Conservation (phyloP, 1,284 basidiomycete genomes). For the Uromyces viciae-fabae region DNA sequence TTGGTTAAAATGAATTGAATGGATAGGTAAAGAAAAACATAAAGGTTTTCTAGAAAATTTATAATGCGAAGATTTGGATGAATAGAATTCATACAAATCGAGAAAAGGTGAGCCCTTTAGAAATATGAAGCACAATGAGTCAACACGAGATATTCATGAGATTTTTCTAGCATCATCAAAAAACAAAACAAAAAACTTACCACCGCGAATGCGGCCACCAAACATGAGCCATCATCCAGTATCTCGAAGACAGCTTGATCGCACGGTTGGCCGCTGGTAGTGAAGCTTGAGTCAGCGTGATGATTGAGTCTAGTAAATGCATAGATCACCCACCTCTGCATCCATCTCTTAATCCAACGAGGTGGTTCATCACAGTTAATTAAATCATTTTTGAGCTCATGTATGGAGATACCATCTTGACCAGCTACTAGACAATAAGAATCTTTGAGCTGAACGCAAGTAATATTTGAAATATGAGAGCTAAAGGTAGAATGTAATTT, state of each 20-base stretch:
- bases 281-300: not conserved
- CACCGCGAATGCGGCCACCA: not conserved
- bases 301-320: not conserved
- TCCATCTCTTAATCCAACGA: conserved; percentile 29
- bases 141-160: not conserved
- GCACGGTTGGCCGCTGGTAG: conserved; percentile 21
- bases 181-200: conserved; percentile 3
- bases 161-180: not conserved
- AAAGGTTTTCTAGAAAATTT: not conserved
- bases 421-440: conserved; percentile 20
- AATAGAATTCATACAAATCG: conserved; percentile 19
- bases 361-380: conserved; percentile 2
- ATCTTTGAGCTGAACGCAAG: conserved; percentile 7
- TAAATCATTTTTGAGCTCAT: conserved; percentile 13
- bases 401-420: conserved; percentile 26
- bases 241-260: conserved; percentile 21
- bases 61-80: not conserved
- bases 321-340: conserved; percentile 13
- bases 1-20: not conserved
- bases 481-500: conserved; percentile 38
- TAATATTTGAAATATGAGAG: conserved; percentile 6
- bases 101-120: conserved; percentile 15
- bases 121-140: not conserved
- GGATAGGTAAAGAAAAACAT: conserved; percentile 12
- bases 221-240: conserved; percentile 19